phyloP scores from a whole-genome alignment of 257 asterid species.

The Nicotiana otophora region DNA sequence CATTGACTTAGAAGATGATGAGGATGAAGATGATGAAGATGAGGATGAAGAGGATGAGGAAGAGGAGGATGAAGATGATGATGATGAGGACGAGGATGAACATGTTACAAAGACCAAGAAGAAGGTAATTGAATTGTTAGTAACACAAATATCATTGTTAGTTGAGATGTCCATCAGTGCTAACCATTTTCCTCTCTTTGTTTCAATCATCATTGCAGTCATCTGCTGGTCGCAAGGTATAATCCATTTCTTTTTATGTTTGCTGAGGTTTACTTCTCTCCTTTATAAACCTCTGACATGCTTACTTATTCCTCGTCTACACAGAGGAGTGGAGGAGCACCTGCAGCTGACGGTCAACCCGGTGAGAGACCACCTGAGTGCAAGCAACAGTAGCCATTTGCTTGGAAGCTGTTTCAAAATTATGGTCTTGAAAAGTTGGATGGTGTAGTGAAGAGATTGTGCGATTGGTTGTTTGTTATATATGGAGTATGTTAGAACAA shows the following conservation, averaged over 20 bases:
- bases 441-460: neutral
- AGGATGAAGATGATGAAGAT: neutral
- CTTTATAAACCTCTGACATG: neutral
- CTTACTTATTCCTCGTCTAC: neutral
- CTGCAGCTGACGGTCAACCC: neutral
- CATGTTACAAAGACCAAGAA: neutral
- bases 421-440: neutral
- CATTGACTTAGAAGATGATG: conserved; percentile 1
- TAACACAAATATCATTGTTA: neutral
- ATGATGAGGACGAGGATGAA: neutral
- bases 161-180: neutral
- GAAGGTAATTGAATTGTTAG: neutral
- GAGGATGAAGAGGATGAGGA: neutral
- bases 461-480: neutral
- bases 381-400: neutral
- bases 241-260: neutral
- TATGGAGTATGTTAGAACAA: neutral
- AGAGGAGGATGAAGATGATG: neutral
- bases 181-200: neutral
- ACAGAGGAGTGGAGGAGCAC: conserved; percentile 4
- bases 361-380: conserved; percentile 6
- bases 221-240: neutral
- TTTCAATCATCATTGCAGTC: neutral
- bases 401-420: neutral
- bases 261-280: neutral